phyloP scores from a whole-genome alignment of 495 filamentous ascomycete genomes.

The Annulohypoxylon bovei region DNA sequence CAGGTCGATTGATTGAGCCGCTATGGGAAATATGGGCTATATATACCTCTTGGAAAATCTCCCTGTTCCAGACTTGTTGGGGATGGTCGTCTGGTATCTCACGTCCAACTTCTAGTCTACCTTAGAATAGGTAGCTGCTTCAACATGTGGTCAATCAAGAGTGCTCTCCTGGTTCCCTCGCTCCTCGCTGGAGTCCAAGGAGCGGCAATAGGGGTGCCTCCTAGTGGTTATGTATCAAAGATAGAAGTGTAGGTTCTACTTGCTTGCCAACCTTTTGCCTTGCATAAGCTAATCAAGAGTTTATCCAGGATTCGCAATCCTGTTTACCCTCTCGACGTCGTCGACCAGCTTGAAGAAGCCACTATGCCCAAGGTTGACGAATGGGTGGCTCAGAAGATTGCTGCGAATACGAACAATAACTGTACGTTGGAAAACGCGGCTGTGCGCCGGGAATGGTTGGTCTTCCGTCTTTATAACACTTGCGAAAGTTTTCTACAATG shows the following conservation, averaged over 20 bases:
- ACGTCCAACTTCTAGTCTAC: conserved; percentile 20
- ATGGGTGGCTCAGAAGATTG: conserved; percentile 48
- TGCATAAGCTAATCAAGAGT: conserved; percentile 4
- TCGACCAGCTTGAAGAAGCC: conserved; percentile 51
- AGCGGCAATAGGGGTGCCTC: conserved; percentile 23
- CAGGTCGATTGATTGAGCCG: conserved; percentile 45
- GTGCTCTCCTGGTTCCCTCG: conserved; percentile 47
- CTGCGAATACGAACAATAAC: conserved; percentile 51
- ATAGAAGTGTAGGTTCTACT: conserved; percentile 45
- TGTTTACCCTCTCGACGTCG: conserved; percentile 51
- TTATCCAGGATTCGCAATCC: conserved; percentile 45
- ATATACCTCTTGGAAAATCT: conserved; percentile 40
- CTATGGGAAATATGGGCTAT: conserved; percentile 37
- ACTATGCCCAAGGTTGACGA: conserved; percentile 53
- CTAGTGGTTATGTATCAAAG: conserved; percentile 44
- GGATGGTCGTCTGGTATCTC: conserved; percentile 13
- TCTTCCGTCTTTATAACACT: background rate
- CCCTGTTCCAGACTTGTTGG: conserved; percentile 15
- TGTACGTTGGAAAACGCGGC: conserved; percentile 61
- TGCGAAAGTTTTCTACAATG: background rate
- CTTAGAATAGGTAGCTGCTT: conserved; percentile 33
- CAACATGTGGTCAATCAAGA: conserved; percentile 49
- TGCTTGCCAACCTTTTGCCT: background rate
- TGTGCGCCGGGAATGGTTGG: conserved; percentile 62
- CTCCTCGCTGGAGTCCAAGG: conserved; percentile 47